A percentile compares a stretch with the other conserved stretches of the same genome.
These are phyloP conservation scores for Crataegus laevigata DNA, from an alignment of 306 rosid species.

Conservation along the genomic window DNA sequence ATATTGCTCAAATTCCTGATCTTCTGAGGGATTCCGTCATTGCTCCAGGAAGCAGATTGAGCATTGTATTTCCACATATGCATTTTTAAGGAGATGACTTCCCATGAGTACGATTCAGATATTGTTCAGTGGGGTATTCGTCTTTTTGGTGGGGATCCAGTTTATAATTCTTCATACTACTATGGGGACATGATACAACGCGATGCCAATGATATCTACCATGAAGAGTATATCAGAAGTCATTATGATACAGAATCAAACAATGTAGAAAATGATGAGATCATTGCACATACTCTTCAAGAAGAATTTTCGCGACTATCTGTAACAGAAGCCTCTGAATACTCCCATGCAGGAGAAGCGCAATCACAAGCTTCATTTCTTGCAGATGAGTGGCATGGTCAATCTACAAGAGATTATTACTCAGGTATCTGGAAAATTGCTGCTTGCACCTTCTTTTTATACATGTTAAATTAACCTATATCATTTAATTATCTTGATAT, in stretches of 20 bases:
- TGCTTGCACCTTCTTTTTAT: background rate
- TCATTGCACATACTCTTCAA: constrained; percentile 69
- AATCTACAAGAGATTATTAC: constrained; percentile 37
- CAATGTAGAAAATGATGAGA: constrained; percentile 70
- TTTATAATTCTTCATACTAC: constrained; percentile 41
- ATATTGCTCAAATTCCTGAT: background rate
- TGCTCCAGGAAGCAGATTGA: background rate
- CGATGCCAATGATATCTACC: constrained; percentile 30
- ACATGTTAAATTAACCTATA: background rate
- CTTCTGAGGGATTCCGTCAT: constrained; percentile 8
- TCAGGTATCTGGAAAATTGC: constrained; percentile 35
- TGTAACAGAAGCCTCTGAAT: constrained; percentile 38
- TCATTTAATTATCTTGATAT: constrained; percentile 10
- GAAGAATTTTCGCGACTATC: constrained; percentile 60
- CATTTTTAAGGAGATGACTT: constrained; percentile 36
- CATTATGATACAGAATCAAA: constrained; percentile 38
- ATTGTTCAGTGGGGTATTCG: constrained; percentile 58
- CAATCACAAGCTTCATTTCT: constrained; percentile 35
- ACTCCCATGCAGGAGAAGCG: constrained; percentile 36
- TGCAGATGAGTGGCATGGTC: constrained; percentile 46
- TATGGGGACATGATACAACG: constrained; percentile 29
- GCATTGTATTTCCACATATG: background rate
- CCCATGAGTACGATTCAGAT: constrained; percentile 53
- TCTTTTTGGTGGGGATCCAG: constrained; percentile 45
- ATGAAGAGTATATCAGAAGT: constrained; percentile 35